These are phyloP conservation scores for Tolypocladium inflatum DNA, from an alignment of 2,329 filamentous ascomycete species.

Conservation along the genomic window DNA sequence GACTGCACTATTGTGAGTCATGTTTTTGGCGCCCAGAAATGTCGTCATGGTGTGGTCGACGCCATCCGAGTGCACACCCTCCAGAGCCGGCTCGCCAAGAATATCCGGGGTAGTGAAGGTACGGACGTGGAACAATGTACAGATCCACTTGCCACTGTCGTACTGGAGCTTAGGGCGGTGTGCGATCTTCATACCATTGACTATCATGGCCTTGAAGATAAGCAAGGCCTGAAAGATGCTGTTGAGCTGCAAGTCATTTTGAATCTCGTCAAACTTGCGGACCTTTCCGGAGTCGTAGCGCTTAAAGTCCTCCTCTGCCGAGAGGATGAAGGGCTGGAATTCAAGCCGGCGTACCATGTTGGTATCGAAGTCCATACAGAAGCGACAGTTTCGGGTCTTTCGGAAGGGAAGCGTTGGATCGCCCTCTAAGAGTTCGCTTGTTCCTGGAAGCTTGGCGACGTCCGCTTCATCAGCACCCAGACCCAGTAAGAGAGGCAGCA, in stretches of 20 bases:
- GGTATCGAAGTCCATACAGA: conserved; percentile 14
- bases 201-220: conserved; percentile 17
- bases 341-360: conserved; percentile 14
- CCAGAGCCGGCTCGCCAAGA: conserved; percentile 19
- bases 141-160: conserved; percentile 13
- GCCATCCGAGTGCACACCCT: conserved; percentile 21
- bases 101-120: conserved; percentile 15
- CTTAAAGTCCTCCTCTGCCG: conserved; percentile 18
- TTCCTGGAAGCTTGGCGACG: conserved; percentile 8
- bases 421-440: conserved; percentile 11
- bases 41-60: conserved; percentile 23
- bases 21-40: conserved; percentile 16
- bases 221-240: conserved; percentile 18
- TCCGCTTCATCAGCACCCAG: conserved; percentile 16
- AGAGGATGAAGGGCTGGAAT: conserved; percentile 17
- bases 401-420: conserved; percentile 19
- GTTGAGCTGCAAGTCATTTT: conserved; percentile 18
- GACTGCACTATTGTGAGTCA: conserved; percentile 14
- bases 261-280: conserved; percentile 17
- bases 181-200: conserved; percentile 12
- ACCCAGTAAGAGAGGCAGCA: conserved; percentile 12
- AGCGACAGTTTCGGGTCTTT: conserved; percentile 13
- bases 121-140: conserved; percentile 18
- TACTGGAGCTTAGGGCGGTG: conserved; percentile 16
- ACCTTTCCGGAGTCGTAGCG: conserved; percentile 18